A percentile compares a stretch with the other conserved stretches of the same genome.
phyloP scores from a whole-genome alignment of 2,329 filamentous ascomycete genomes.

The Alternaria longipes region DNA sequence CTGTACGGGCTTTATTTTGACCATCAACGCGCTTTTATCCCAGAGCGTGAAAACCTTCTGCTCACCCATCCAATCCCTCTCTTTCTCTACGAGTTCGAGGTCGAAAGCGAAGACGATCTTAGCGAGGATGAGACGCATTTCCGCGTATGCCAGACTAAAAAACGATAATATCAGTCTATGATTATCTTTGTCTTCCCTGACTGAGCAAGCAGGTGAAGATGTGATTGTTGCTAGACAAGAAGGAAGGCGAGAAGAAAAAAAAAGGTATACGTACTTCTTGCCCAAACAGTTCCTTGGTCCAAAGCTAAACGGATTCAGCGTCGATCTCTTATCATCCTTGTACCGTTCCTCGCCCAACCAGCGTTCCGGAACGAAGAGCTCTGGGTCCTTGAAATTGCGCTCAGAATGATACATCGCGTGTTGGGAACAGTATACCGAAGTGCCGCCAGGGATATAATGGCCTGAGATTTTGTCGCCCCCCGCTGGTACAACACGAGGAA shows the following conservation, averaged over 20 bases:
- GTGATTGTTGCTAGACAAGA: background rate
- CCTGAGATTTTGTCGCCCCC: slow-evolving; percentile 38
- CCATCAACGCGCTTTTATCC: slow-evolving; percentile 43
- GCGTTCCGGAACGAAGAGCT: slow-evolving; percentile 42
- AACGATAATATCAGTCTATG: background rate
- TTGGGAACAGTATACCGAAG: slow-evolving; percentile 39
- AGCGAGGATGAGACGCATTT: slow-evolving; percentile 41
- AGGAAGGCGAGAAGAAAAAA: background rate
- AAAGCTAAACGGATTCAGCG: slow-evolving; percentile 40
- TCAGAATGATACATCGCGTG: slow-evolving; percentile 44
- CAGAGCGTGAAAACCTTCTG: slow-evolving; percentile 47
- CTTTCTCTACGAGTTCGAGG: slow-evolving; percentile 30
- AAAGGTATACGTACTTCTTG: slow-evolving; percentile 42
- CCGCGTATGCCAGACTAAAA: slow-evolving; percentile 33
- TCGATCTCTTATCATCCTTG: slow-evolving; percentile 42
- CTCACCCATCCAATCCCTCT: slow-evolving; percentile 51
- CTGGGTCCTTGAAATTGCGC: slow-evolving; percentile 39
- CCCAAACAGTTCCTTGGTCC: slow-evolving; percentile 42
- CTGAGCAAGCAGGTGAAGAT: background rate
- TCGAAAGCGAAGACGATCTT: slow-evolving; percentile 40
- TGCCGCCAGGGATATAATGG: slow-evolving; percentile 39
- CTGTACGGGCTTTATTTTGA: slow-evolving; percentile 35
- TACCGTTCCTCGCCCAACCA: slow-evolving; percentile 52
- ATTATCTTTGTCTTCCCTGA: background rate
- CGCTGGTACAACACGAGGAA: slow-evolving; percentile 37